These are phyloP conservation scores for Kewa caespitosa DNA, from an alignment of 179 eudicot genomes.

Conservation along the genomic window DNA sequence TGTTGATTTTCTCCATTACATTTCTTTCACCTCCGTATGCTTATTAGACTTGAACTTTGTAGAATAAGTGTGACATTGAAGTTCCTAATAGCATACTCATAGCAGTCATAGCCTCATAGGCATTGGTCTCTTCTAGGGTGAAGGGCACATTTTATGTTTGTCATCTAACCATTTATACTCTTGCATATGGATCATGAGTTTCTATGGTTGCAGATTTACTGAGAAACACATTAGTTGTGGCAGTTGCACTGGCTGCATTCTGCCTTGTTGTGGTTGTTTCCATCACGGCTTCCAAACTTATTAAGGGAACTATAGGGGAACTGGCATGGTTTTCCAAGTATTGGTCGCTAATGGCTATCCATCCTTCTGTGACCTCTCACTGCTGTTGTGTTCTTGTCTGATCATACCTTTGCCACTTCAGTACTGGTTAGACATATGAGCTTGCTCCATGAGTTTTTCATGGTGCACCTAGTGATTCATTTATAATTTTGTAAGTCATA, in stretches of 20 bases:
- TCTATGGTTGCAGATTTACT: constrained; percentile 31
- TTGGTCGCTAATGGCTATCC: constrained; percentile 13
- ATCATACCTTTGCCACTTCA: constrained; percentile 38
- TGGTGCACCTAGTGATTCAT: neutral
- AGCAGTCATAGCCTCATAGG: too few species aligned
- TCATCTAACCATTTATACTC: neutral
- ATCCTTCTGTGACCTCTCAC: constrained; percentile 34
- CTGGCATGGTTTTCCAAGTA: constrained; percentile 36
- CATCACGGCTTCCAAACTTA: constrained; percentile 31
- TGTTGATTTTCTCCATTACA: neutral
- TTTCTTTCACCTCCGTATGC: too few species aligned
- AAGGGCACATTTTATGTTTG: too few species aligned
- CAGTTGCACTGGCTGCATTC: constrained; percentile 31
- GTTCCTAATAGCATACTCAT: too few species aligned
- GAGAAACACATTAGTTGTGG: constrained; percentile 30
- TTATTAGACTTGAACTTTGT: too few species aligned
- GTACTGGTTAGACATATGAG: constrained; percentile 21
- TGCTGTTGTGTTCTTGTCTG: constrained; percentile 37
- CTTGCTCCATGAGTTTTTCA: neutral
- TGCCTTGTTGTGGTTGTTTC: constrained; percentile 28
- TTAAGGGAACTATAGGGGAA: constrained; percentile 24
- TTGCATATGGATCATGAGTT: neutral
- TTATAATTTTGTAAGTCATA: neutral
- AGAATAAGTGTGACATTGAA: too few species aligned
- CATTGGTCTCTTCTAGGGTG: too few species aligned